Base-by-base conservation (phyloP, 2,329 filamentous ascomycete species). In the Aspergillus quadrilineatus region DNA sequence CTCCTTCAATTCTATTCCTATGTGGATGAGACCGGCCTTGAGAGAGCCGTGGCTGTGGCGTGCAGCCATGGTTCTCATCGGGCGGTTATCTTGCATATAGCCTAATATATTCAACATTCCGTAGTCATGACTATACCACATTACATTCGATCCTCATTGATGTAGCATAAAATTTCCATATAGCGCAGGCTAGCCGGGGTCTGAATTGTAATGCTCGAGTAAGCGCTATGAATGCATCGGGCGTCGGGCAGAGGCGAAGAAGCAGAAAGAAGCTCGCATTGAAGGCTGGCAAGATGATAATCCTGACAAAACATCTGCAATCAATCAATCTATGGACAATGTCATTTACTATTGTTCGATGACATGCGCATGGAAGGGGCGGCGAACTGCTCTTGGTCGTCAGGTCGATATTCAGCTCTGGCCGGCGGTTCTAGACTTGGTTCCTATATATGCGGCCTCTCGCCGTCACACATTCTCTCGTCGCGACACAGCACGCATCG, bases 1-100 rank as follows among this genome's bases (percentile, higher is more conserved):
- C 41, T 47, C 43, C 36, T 34, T 54, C 58, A 48, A 53, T 41
- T 60, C 46, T 54, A 63, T 48, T 30, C 29, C 44, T 52, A 50
- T 50, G 17, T 37, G 48, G 44, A 55, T 42, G 41, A 37, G 42
- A n/a, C 45, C 22, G 43, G 39, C 30, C 39, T 22, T 37, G 37
- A 29, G 47, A 43, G 42, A 34, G 34, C 34, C 28, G 22, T 41
- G 52, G 26, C 43, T 46, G 34, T 52, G 34, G 15, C 17, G 12
- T 45, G 14, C 37, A 46, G 28, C 26, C 34, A 29, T 15, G 42
- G n/a, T 37, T 45, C 22, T 12, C 28, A 28, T 50, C 17, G n/a
- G 12, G 9, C 34, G 15, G 9, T 32, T n/a, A 22, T 39, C 41
- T 45, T n/a, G 50, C 39, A 29, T 52, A 52, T 45, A 52, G 43